Percentiles rank a stretch among this genome's conserved stretches.
phyloP scores from a whole-genome alignment of 2,329 filamentous ascomycete genomes.

The Sordariomycetes sp. region DNA sequence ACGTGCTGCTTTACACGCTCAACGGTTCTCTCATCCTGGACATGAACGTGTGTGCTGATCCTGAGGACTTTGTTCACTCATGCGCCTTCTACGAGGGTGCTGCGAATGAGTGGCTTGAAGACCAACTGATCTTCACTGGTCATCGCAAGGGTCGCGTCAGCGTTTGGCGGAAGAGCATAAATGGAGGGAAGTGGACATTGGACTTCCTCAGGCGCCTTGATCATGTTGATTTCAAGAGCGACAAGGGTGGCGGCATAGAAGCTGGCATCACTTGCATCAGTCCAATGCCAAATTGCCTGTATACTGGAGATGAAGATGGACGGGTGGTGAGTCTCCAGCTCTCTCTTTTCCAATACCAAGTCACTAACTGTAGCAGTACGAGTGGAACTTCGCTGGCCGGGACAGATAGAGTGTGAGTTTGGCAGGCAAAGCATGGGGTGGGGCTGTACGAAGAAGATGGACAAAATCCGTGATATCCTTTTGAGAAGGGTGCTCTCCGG shows the following conservation, averaged over 20 bases:
- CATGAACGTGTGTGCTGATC: slow-evolving; percentile 62
- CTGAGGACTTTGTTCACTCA: slow-evolving; percentile 67
- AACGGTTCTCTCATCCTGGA: slow-evolving; percentile 79
- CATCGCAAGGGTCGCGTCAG: slow-evolving; percentile 80
- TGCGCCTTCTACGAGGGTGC: slow-evolving; percentile 91
- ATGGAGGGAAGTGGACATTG: slow-evolving; percentile 59
- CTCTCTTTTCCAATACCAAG: neutral
- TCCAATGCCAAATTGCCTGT: slow-evolving; percentile 74
- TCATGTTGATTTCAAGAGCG: slow-evolving; percentile 61
- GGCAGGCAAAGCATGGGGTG: neutral
- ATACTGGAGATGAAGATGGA: slow-evolving; percentile 90
- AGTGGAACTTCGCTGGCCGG: slow-evolving; percentile 52
- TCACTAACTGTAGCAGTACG: slow-evolving; percentile 35
- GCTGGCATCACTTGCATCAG: slow-evolving; percentile 79
- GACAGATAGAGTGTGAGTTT: slow-evolving; percentile 36
- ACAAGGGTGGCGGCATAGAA: slow-evolving; percentile 45
- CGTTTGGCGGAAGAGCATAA: slow-evolving; percentile 53
- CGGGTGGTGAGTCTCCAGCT: slow-evolving; percentile 65
- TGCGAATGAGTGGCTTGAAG: slow-evolving; percentile 85
- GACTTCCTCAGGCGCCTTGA: slow-evolving; percentile 75
- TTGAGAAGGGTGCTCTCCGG: too few species aligned
- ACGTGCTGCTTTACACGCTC: slow-evolving; percentile 72
- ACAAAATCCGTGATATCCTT: too few species aligned
- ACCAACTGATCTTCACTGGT: slow-evolving; percentile 79
- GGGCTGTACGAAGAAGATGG: too few species aligned